Evolutionary conservation across 345 rosid genomes (phyloP), one percentile per base, ranked within the genome.

Genomic region (Heritiera fomes): DNA sequence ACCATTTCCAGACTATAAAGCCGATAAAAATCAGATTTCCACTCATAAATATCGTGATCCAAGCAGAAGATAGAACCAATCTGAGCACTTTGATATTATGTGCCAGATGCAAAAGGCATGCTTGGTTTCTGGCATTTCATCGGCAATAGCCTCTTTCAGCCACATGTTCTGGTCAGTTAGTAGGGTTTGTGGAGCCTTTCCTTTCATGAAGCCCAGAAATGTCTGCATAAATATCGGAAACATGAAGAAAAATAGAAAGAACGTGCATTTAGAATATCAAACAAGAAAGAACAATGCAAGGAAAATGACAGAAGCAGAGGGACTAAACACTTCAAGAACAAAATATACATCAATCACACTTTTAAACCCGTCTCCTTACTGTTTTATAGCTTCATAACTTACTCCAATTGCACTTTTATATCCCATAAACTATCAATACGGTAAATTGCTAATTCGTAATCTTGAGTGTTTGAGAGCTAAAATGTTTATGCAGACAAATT

Each of bases 71-170:
- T 87, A 86, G 80, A 88, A 88, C 85, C 87, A 90, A 70, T 87
- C 88, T 6, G 88, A 83, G 82, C 87, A 87, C 82, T 85, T 88
- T 6, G 88, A 84, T 32, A 86, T 52, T 71, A 88, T 84, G 71
- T 89, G 91, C 87, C 88, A 85, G 41, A 89, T 84, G 81, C 86
- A 86, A 69, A 89, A 83, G 11, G 88, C 90, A 60, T 89, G 92
- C 61, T 82, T 87, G 32, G 92, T 84, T 72, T 71, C 76, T 28
- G 88, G 88, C 87, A 88, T 84, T 77, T 85, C 88, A 55, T 66
- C 72, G 8, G 85, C 88, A 76, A 89, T 75, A 13, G 87, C 87
- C 79, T 88, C 91, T 79, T 89, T 89, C 78, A 89, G 83, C 89
- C 89, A 87, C 81, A 85, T 81, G 69, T 86, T 89, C 77, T 85